Evolutionary conservation across 495 filamentous ascomycete species (phyloP).

Genomic region (Trichoderma virens): DNA sequence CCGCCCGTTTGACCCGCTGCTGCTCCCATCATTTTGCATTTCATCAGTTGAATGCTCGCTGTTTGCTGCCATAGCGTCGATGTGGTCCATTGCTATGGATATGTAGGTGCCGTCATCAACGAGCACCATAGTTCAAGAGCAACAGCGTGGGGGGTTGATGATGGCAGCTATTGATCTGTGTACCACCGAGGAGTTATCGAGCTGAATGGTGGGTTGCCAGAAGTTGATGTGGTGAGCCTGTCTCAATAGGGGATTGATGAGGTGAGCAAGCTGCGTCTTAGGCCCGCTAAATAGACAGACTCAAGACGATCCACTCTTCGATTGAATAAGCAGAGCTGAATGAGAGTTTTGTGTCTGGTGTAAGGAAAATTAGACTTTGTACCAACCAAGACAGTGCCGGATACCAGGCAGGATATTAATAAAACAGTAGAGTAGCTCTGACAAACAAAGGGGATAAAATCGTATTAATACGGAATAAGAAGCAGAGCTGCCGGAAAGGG

Average conservation of each 20-base stretch:
- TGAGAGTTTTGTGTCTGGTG: not conserved
- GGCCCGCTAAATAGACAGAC: too few relatives aligned
- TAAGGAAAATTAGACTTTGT: not conserved
- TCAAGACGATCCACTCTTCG: not conserved
- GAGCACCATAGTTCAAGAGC: not conserved
- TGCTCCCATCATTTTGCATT: not conserved
- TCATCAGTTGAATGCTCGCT: not conserved
- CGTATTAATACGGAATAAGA: too few relatives aligned
- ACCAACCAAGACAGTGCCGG: not conserved
- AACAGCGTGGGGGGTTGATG: not conserved
- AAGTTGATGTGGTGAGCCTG: not conserved
- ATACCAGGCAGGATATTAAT: not conserved
- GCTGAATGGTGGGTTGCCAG: not conserved
- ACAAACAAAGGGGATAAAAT: too few relatives aligned
- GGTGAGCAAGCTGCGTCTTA: not conserved
- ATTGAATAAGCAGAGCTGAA: not conserved
- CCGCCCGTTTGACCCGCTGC: not conserved
- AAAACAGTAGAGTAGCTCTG: too few relatives aligned
- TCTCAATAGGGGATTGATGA: not conserved
- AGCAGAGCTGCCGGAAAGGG: too few relatives aligned
- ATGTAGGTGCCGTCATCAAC: not conserved
- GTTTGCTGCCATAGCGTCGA: not conserved
- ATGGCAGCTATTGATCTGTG: not conserved
- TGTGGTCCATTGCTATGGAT: not conserved
- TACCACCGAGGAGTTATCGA: too few relatives aligned